Percentiles rank a stretch among this genome's conserved stretches.
phyloP scores from a whole-genome alignment of 768 basidiomycete genomes.

The Harrya chromipes region DNA sequence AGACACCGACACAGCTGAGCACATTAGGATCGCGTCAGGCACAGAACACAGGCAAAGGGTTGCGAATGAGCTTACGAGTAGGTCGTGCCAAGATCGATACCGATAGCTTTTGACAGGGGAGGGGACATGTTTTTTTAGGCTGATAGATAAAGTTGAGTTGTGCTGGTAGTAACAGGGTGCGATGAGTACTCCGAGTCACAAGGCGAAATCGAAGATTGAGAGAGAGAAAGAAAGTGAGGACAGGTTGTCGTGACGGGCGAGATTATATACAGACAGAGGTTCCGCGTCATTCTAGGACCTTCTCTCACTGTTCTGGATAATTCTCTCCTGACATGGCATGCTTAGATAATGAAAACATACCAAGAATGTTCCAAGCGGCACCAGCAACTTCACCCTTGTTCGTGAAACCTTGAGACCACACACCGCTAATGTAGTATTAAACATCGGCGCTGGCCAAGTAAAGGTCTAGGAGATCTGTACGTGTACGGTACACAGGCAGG shows the following conservation, averaged over 20 bases:
- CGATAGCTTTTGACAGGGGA: constrained; percentile 75
- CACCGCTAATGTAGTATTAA: constrained; percentile 1
- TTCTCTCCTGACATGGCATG: constrained; percentile 30
- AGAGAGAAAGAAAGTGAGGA: constrained; percentile 11
- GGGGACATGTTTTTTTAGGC: constrained; percentile 8
- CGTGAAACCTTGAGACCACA: too few relatives aligned
- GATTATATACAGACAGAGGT: constrained; percentile 31
- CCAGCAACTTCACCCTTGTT: neutral
- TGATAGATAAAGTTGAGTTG: constrained; percentile 9
- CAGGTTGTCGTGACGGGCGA: neutral
- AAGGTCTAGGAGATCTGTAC: constrained; percentile 26
- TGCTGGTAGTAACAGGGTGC: neutral
- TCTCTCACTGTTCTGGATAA: constrained; percentile 32
- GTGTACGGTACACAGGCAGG: constrained; percentile 22
- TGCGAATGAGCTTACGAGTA: constrained; percentile 63
- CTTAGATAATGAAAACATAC: constrained; percentile 33
- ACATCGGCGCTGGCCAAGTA: constrained; percentile 13
- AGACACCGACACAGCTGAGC: constrained; percentile 93
- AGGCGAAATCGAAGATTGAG: constrained; percentile 1
- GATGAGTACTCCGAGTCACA: constrained; percentile 24
- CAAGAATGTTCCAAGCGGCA: neutral
- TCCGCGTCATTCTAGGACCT: constrained; percentile 34
- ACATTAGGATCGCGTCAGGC: constrained; percentile 5
- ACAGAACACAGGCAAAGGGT: neutral
- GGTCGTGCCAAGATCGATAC: constrained; percentile 90